Conservation (phyloP, 345 rosid species). For the Firmiana major region DNA sequence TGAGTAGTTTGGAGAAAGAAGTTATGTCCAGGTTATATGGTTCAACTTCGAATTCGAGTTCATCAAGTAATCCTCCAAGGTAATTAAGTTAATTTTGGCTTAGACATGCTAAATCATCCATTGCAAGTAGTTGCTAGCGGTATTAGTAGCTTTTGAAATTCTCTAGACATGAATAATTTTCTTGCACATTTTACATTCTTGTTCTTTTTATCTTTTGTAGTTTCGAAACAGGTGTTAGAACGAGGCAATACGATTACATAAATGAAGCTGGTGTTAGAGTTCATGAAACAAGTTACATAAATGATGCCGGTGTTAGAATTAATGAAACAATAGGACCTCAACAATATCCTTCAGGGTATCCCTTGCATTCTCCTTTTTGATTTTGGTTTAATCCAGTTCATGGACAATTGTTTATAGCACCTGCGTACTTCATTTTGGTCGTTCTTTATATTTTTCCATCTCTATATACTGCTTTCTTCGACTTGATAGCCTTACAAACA, state of each 20-base stretch:
- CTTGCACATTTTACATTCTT: neutral
- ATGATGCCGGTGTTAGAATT: conserved; percentile 22
- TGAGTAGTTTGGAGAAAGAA: conserved; percentile 40
- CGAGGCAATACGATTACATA: conserved; percentile 10
- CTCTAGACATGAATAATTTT: neutral
- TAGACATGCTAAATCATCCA: neutral
- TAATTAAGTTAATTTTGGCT: conserved; percentile 19
- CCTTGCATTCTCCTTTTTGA: neutral
- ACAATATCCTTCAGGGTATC: conserved; percentile 59
- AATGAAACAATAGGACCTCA: conserved; percentile 41
- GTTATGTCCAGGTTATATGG: conserved; percentile 45
- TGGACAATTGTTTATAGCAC: neutral
- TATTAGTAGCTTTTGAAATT: neutral
- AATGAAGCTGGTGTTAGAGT: too few species aligned
- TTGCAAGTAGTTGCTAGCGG: neutral
- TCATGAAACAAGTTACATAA: neutral
- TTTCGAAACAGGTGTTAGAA: conserved; percentile 30
- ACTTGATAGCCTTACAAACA: neutral
- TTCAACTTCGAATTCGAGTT: conserved; percentile 19
- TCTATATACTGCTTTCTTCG: neutral
- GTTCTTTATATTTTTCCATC: neutral
- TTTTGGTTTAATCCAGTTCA: neutral
- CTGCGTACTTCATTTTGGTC: neutral
- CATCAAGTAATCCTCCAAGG: conserved; percentile 36
- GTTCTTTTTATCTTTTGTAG: conserved; percentile 30